A percentile compares a stretch with the other conserved stretches of the same genome.
phyloP scores from a whole-genome alignment of 306 rosid species.

The Begonia masoniana region DNA sequence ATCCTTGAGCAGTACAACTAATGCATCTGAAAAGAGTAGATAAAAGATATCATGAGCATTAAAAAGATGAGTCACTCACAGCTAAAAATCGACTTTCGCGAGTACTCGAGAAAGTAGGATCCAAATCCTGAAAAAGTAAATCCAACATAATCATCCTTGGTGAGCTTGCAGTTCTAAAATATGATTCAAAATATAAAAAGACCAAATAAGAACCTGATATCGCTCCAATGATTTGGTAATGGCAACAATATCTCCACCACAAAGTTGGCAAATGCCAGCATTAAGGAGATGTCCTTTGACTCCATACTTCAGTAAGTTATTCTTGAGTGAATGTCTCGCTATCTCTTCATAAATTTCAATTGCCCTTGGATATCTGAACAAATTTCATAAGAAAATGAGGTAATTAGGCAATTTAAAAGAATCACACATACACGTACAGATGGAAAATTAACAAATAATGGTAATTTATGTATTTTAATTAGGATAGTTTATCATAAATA shows the following conservation, averaged over 20 bases:
- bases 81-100: conserved; percentile 76
- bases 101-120: conserved; percentile 86
- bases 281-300: conserved; percentile 96
- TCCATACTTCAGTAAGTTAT: conserved; percentile 84
- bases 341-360: conserved; percentile 79
- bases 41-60: conserved; percentile 1
- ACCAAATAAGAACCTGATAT: conserved; percentile 42
- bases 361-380: conserved; percentile 62
- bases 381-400: neutral
- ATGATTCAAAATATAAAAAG: too few relatives aligned
- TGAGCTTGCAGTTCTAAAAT: too few relatives aligned
- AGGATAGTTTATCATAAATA: too few relatives aligned
- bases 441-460: too few relatives aligned
- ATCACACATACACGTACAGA: too few relatives aligned
- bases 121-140: conserved; percentile 67
- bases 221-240: conserved; percentile 73
- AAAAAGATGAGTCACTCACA: conserved; percentile 24
- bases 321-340: conserved; percentile 78
- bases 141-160: too few relatives aligned
- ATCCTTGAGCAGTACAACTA: too few relatives aligned
- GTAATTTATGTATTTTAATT: too few relatives aligned
- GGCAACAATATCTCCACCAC: conserved; percentile 75
- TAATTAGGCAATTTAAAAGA: too few relatives aligned
- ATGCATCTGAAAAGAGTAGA: too few relatives aligned
- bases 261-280: conserved; percentile 94